phyloP scores from a whole-genome alignment of 2,329 filamentous ascomycete genomes.

The Colletotrichum sp. region DNA sequence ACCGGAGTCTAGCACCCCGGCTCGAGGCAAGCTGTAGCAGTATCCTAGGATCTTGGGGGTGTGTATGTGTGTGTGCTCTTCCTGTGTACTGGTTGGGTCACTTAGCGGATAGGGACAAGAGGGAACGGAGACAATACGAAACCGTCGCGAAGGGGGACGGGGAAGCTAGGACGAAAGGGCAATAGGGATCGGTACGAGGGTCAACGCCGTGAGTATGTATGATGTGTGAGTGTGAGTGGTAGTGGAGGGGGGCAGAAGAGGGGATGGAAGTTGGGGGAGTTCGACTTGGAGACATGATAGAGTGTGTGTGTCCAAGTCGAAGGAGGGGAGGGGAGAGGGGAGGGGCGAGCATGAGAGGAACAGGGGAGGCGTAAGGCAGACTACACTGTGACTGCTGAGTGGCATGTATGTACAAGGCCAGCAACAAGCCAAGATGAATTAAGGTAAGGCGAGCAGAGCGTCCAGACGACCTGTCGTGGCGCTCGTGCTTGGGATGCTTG shows the following conservation, averaged over 20 bases:
- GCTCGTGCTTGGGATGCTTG: background rate
- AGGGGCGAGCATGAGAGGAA: background rate
- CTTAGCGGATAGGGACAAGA: slow-evolving; percentile 12
- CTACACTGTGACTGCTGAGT: background rate
- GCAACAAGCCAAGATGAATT: background rate
- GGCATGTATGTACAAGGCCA: background rate
- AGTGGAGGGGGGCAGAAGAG: background rate
- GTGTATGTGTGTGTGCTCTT: background rate
- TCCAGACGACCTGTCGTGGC: background rate
- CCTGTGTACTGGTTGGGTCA: background rate
- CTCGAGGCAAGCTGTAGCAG: background rate
- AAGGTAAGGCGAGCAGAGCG: slow-evolving; percentile 1
- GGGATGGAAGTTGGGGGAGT: background rate
- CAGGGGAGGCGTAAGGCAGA: slow-evolving; percentile 6
- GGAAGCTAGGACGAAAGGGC: slow-evolving; percentile 17
- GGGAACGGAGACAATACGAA: slow-evolving; percentile 20
- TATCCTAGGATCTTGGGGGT: background rate
- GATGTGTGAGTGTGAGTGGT: background rate
- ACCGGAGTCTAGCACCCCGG: background rate
- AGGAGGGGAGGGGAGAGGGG: background rate
- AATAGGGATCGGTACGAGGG: slow-evolving; percentile 10
- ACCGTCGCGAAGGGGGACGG: slow-evolving; percentile 19
- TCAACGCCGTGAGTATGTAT: background rate
- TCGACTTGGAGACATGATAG: background rate
- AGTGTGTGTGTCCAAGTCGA: background rate